Conservation (phyloP, 768 basidiomycete species). For the Hygrophorus russula region DNA sequence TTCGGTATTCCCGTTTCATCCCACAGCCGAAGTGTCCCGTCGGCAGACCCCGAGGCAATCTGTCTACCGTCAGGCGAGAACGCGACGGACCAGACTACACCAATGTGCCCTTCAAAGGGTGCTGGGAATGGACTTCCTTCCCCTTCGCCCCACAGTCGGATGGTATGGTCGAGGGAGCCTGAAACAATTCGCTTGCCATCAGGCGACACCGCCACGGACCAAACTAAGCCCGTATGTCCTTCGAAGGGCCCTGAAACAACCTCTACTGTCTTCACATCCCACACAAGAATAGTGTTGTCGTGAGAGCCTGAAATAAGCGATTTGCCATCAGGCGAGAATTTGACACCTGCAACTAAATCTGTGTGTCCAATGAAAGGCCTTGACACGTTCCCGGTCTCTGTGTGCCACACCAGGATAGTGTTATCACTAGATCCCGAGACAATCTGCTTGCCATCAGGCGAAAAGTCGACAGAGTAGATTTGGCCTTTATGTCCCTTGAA, state of each 20-base stretch:
- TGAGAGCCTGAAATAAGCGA: constrained; percentile 12
- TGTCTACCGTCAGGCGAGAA: constrained; percentile 16
- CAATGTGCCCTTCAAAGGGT: constrained; percentile 11
- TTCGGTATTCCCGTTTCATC: constrained; percentile 2
- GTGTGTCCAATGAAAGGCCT: neutral
- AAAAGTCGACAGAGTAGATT: neutral
- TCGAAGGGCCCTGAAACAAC: neutral
- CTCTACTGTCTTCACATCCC: too few relatives aligned
- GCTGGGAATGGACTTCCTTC: neutral
- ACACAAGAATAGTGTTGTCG: constrained; percentile 9
- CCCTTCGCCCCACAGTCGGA: constrained; percentile 14
- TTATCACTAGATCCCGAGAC: constrained; percentile 9
- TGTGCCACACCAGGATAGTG: constrained; percentile 13
- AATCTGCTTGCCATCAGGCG: constrained; percentile 8
- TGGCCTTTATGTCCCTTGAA: neutral
- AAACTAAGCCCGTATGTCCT: constrained; percentile 5
- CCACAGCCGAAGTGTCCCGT: constrained; percentile 10
- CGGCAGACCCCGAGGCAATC: constrained; percentile 15
- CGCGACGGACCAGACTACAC: constrained; percentile 11
- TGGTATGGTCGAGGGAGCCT: constrained; percentile 7
- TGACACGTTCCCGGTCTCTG: constrained; percentile 11
- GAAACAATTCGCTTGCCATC: constrained; percentile 15
- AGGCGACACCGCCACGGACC: constrained; percentile 16
- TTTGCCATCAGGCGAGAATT: constrained; percentile 14
- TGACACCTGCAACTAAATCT: constrained; percentile 11